Base-by-base conservation (phyloP, 352 stramenopile species). In the Peronospora farinosa region DNA sequence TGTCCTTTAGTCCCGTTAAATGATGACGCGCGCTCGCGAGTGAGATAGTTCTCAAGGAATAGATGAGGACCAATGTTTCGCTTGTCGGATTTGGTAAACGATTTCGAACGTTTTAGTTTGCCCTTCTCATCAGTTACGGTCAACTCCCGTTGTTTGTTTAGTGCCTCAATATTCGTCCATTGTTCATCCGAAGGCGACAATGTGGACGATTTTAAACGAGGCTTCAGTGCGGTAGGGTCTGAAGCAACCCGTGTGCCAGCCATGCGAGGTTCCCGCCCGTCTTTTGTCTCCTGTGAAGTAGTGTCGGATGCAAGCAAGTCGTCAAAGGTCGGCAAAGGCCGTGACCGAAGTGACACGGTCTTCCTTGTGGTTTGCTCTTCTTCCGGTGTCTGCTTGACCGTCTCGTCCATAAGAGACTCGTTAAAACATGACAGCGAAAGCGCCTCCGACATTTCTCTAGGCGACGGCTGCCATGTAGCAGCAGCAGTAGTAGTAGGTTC, bases 201-300 rank as follows among this genome's bases (percentile, higher is more conserved):
- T 6, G 35, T n/a, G 3, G 16, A 31, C 23, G 37, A 47, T 1
- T 57, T 62, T 7, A 42, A 40, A 27, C 27, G 40, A 52, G 32
- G 40, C 10, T 32, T 46, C 6, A 9, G 32, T n/a, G 32, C 31
- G 9, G 43, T 50, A 5, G 53, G 53, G 4, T 40, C 40, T 16
- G 54, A 61, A 7, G 54, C 60, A 35, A 49, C 40, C 28, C 60
- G 39, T 8, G 55, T 51, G 0, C 50, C 16, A 32, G 54, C 27
- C 5, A 39, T 45, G 6, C 54, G 44, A 28, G 54, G 49, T 19
- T 64, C 63, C 47, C 59, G 62, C 17, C 40, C 51, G 42, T 63
- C 48, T 10, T 42, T 31, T 36, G 17, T 45, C 13, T 30, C 16
- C 27, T 56, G 47, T 16, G 47, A 38, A 11, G 15, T 19, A 35